Evolutionary conservation across 208 protist genomes (phyloP).

Genomic region (Leishmania tropica): DNA sequence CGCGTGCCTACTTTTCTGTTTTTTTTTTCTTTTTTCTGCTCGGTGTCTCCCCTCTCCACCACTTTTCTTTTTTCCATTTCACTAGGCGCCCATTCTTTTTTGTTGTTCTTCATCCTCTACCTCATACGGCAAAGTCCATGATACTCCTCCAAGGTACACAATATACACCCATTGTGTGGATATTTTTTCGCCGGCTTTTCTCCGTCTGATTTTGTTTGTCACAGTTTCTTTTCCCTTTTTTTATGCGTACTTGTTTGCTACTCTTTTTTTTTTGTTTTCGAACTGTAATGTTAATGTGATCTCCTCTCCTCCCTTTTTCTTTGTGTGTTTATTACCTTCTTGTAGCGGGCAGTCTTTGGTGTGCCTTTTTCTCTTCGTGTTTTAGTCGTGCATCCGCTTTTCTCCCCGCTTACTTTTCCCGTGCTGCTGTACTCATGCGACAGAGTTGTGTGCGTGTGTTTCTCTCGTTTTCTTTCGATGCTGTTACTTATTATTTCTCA

Average conservation of each 20-base stretch:
- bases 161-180: neutral
- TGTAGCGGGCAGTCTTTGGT: constrained; percentile 6
- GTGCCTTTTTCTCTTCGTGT: neutral
- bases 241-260: neutral
- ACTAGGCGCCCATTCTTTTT: neutral
- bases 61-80: neutral
- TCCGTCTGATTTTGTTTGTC: neutral
- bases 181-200: neutral
- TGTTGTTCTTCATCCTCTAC: neutral
- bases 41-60: neutral
- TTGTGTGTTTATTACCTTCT: constrained; percentile 1
- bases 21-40: too few species aligned
- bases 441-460: neutral
- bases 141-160: neutral
- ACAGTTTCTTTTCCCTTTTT: neutral
- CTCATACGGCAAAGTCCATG: neutral
- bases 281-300: neutral
- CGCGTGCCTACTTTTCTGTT: neutral
- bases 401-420: neutral
- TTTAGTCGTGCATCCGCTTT: neutral
- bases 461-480: constrained; percentile 2
- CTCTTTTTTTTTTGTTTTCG: neutral
- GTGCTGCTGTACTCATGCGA: neutral
- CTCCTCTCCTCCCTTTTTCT: neutral
- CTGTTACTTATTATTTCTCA: neutral